Evolutionary conservation across 495 filamentous ascomycete genomes (phyloP).

Genomic region (Trichoderma erinaceum): DNA sequence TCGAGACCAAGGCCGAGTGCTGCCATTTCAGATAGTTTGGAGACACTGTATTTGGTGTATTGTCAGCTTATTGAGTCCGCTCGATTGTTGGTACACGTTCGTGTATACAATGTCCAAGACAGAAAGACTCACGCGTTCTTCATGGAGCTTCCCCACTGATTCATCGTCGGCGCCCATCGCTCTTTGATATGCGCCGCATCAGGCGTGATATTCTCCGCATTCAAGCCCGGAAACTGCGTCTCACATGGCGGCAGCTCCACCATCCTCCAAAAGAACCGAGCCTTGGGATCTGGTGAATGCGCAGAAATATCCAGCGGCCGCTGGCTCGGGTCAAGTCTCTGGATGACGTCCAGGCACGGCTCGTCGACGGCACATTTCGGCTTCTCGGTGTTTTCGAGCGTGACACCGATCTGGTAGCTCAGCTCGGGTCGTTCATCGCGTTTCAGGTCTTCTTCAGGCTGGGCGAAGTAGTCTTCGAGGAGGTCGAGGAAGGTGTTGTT

Average conservation of each 20-base stretch:
- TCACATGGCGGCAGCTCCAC: slow-evolving; percentile 39
- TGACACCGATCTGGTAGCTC: slow-evolving; percentile 47
- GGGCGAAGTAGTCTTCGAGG: slow-evolving; percentile 50
- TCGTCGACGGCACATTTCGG: slow-evolving; percentile 49
- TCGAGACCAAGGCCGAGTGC: slow-evolving; percentile 43
- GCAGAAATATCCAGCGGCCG: slow-evolving; percentile 42
- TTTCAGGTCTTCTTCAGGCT: slow-evolving; percentile 35
- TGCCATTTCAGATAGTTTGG: slow-evolving; percentile 43
- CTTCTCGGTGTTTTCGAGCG: slow-evolving; percentile 50
- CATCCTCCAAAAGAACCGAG: slow-evolving; percentile 48
- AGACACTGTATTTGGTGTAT: slow-evolving; percentile 28
- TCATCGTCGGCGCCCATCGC: slow-evolving; percentile 41
- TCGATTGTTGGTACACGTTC: too few species aligned
- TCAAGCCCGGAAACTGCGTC: slow-evolving; percentile 41
- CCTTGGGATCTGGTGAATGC: slow-evolving; percentile 44
- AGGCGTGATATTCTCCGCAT: slow-evolving; percentile 40
- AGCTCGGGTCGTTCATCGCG: slow-evolving; percentile 45
- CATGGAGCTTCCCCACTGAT: slow-evolving; percentile 45
- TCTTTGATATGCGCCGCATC: slow-evolving; percentile 35
- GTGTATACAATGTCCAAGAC: not conserved
- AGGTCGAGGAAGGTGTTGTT: slow-evolving; percentile 45
- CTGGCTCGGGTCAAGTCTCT: slow-evolving; percentile 39
- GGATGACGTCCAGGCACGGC: slow-evolving; percentile 44
- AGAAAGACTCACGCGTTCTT: slow-evolving; percentile 41
- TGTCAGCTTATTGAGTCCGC: not conserved